These are phyloP conservation scores for Citrullus mucosospermus DNA, from an alignment of 306 rosid species.

Conservation along the genomic window DNA sequence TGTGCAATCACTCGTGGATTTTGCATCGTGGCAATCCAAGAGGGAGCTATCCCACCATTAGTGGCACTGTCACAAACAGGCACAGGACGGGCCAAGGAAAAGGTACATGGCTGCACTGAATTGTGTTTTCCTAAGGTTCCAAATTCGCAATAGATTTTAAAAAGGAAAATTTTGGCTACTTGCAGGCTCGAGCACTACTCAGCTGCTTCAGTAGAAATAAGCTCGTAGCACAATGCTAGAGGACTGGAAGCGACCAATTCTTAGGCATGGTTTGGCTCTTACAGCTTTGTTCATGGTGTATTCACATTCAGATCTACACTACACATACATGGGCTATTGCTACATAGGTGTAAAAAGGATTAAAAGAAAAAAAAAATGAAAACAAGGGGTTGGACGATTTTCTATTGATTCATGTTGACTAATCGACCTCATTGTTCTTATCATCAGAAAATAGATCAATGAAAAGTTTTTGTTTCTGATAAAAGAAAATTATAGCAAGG, in stretches of 20 bases:
- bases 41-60: constrained; percentile 95
- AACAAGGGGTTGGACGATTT: no score
- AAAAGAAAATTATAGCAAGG: background rate
- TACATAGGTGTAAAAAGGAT: background rate
- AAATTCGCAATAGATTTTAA: background rate
- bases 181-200: constrained; percentile 82
- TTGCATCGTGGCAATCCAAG: constrained; percentile 66
- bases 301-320: background rate
- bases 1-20: constrained; percentile 41
- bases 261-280: background rate
- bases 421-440: background rate
- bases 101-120: constrained; percentile 29
- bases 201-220: constrained; percentile 69
- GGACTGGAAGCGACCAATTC: constrained; percentile 28
- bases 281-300: background rate
- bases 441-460: background rate
- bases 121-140: constrained; percentile 5
- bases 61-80: constrained; percentile 88
- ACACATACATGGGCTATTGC: background rate
- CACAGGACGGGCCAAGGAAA: constrained; percentile 93
- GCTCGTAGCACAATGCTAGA: constrained; percentile 51
- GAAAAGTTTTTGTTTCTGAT: background rate
- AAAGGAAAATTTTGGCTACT: background rate
- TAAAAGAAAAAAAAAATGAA: background rate
- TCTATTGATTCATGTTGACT: background rate